Evolutionary conservation across 768 basidiomycete species (phyloP).

Genomic region (Tylopilus subfusipes): DNA sequence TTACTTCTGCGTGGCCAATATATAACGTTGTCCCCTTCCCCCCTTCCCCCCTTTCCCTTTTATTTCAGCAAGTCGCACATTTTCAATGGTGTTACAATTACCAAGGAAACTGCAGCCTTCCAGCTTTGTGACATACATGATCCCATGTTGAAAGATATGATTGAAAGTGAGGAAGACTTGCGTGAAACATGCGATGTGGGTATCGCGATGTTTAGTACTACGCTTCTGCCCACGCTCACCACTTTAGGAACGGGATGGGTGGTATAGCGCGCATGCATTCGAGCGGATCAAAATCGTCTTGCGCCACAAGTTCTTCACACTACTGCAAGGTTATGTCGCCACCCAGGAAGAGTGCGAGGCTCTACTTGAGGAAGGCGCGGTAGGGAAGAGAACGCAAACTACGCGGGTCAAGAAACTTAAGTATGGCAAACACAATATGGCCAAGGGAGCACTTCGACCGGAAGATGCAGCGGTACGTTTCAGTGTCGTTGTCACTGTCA

Average conservation of each 20-base stretch:
- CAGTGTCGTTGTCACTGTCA: not conserved
- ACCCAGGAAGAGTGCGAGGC: constrained; percentile 72
- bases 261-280: constrained; percentile 75
- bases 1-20: not conserved
- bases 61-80: constrained; percentile 63
- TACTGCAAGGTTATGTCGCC: constrained; percentile 67
- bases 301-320: constrained; percentile 79
- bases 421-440: constrained; percentile 82
- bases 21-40: not conserved
- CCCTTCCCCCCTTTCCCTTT: not conserved
- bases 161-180: constrained; percentile 66
- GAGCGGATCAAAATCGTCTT: constrained; percentile 83
- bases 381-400: constrained; percentile 32
- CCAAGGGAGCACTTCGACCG: constrained; percentile 75
- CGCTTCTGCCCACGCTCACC: not conserved
- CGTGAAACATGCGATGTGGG: constrained; percentile 74
- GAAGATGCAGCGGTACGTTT: constrained; percentile 76
- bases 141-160: constrained; percentile 76
- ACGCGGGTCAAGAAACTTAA: constrained; percentile 51
- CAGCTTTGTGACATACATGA: constrained; percentile 93
- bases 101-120: constrained; percentile 87
- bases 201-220: constrained; percentile 3
- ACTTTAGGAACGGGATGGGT: constrained; percentile 76
- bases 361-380: constrained; percentile 44
- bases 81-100: constrained; percentile 80